phyloP scores from a whole-genome alignment of 1,284 basidiomycete species.

The Leccinum pallidistipes region DNA sequence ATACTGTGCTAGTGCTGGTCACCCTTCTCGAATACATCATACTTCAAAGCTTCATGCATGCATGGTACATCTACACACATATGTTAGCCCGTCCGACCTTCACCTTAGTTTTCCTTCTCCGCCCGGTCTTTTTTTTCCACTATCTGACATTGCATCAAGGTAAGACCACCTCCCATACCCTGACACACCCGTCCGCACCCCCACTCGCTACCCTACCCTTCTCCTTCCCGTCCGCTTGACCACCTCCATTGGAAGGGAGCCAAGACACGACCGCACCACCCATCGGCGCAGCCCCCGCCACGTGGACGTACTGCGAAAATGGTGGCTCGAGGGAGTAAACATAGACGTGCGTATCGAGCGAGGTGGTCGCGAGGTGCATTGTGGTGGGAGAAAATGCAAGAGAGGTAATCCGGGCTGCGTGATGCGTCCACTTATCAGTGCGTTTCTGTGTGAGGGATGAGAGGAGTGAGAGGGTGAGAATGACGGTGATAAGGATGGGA shows the following conservation, averaged over 20 bases:
- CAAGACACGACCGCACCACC: conserved; percentile 84
- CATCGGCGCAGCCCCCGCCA: conserved; percentile 84
- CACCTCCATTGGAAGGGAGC: conserved; percentile 41
- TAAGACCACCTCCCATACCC: conserved; percentile 73
- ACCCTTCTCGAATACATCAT: background rate
- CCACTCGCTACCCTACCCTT: conserved; percentile 61
- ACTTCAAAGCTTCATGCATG: background rate
- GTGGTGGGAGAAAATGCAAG: conserved; percentile 50
- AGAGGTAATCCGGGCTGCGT: conserved; percentile 80
- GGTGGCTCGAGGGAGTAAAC: conserved; percentile 84
- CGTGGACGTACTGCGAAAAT: conserved; percentile 69
- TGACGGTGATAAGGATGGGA: background rate
- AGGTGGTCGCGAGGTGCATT: conserved; percentile 76
- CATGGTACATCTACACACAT: background rate
- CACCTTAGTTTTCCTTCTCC: background rate
- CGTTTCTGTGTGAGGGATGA: conserved; percentile 10
- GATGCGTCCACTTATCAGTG: conserved; percentile 78
- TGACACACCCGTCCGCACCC: conserved; percentile 84
- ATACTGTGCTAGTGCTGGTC: background rate
- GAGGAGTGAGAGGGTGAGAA: background rate
- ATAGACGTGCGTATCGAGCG: conserved; percentile 91
- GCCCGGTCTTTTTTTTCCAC: background rate
- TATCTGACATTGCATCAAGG: conserved; percentile 21
- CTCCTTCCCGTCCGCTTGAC: conserved; percentile 27
- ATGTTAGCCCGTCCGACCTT: background rate